Evolutionary conservation across 805 yeast species (phyloP), one percentile per base, ranked within the genome.

Genomic region (Ogataea thermomethanolica): DNA sequence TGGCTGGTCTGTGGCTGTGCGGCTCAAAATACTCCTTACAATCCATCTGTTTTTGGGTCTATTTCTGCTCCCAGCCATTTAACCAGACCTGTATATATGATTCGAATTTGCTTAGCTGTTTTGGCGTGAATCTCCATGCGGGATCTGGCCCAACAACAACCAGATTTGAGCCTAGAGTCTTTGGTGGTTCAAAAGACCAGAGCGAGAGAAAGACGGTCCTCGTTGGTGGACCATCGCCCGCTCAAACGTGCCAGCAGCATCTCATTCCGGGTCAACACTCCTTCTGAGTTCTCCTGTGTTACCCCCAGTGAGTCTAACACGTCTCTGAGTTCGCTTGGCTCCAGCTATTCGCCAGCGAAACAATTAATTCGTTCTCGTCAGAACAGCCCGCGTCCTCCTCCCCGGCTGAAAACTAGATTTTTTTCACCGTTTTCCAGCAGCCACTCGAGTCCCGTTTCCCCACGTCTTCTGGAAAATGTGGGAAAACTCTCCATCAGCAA

Each of bases 221-320:
- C 43, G 11, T 26, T 39, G 33, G 38, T 39, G 26, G 41, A 47
- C 29, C 50, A 49, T 4, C 49, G 62, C 37, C 63, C 62, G 1
- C 30, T 59, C 10, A 59, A 59, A 36, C 43, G 64, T 23, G 54
- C 64, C 25, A 48, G 53, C 25, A 59, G 63, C 9, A 38, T 58
- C 13, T 46, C 55, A 3, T 58, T 48, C 26, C 49, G 52, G 32
- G 43, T 54, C 11, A 33, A 40, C 13, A 49, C 59, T 8, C 59
- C 42, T 7, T 21, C 37, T 17, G 42, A 26, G 7, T 20, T 14
- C 8, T 14, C 25, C 7, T 8, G 23, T 14, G 22, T 8, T 21
- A 25, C 33, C 9, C 17, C 24, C 33, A 30, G 13, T 14, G 29
- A 15, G 13, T 20, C 25, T 55, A 7, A 17, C 41, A 29, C 30